phyloP scores from a whole-genome alignment of 2,329 filamentous ascomycete genomes.

The Fonsecaea nubica region DNA sequence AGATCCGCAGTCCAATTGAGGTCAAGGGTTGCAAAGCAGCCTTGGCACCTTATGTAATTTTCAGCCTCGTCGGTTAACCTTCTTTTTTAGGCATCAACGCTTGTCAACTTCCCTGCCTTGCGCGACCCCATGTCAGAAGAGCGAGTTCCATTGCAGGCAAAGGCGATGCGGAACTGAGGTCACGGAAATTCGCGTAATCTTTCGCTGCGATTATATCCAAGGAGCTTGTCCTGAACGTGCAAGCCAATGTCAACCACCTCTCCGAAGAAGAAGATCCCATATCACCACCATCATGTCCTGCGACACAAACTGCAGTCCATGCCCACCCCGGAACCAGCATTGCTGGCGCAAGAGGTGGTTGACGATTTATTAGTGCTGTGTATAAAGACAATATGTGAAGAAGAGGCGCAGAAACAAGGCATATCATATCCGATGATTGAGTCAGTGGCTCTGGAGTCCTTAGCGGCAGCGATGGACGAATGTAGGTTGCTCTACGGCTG shows the following conservation, averaged over 20 bases:
- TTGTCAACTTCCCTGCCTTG: background rate
- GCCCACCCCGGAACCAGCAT: slow-evolving; percentile 48
- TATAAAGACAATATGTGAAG: slow-evolving; percentile 51
- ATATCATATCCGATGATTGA: slow-evolving; percentile 50
- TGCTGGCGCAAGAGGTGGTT: slow-evolving; percentile 60
- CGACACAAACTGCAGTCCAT: slow-evolving; percentile 43
- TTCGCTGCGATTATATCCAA: background rate
- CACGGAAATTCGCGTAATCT: background rate
- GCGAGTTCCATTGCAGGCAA: background rate
- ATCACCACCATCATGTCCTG: slow-evolving; percentile 53
- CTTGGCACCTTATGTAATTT: slow-evolving; percentile 18
- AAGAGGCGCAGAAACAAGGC: slow-evolving; percentile 36
- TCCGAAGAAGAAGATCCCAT: slow-evolving; percentile 43
- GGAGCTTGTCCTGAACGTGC: background rate
- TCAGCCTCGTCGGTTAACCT: slow-evolving; percentile 17
- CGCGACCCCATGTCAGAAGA: background rate
- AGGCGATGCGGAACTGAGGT: background rate
- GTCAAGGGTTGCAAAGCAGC: slow-evolving; percentile 7
- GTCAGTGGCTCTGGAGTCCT: slow-evolving; percentile 62
- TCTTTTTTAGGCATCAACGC: background rate
- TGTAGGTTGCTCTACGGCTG: slow-evolving; percentile 54
- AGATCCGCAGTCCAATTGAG: slow-evolving; percentile 25
- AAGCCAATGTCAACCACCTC: slow-evolving; percentile 26
- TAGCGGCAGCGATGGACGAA: slow-evolving; percentile 63
- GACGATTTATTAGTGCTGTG: slow-evolving; percentile 62